These are phyloP conservation scores for Micractinium sp. DNA, from an alignment of 139 green algal species.

Conservation along the genomic window DNA sequence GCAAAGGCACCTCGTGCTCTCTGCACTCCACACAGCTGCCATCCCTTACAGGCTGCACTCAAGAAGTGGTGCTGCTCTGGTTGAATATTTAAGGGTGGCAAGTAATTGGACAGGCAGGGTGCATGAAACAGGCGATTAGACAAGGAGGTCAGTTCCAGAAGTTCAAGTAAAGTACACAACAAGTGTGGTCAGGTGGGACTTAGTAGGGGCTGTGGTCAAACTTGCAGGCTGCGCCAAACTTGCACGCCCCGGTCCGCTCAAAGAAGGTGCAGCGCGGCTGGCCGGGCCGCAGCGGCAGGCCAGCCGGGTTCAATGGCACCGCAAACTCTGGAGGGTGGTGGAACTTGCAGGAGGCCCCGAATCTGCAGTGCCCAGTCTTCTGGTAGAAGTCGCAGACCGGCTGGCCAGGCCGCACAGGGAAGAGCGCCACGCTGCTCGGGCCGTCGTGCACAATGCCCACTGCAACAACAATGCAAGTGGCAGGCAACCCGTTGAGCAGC, in stretches of 20 bases:
- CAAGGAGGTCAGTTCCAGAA: too few relatives aligned
- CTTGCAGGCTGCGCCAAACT: constrained; percentile 91
- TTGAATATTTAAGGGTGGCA: too few relatives aligned
- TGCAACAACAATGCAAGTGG: neutral
- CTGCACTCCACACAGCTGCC: too few relatives aligned
- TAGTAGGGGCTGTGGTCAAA: constrained; percentile 85
- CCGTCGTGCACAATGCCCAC: constrained; percentile 30
- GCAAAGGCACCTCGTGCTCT: too few relatives aligned
- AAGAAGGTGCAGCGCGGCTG: constrained; percentile 88
- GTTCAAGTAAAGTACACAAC: too few relatives aligned
- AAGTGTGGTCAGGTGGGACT: neutral
- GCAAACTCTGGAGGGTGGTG: constrained; percentile 83
- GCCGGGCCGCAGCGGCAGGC: constrained; percentile 73
- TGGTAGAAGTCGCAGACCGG: constrained; percentile 88
- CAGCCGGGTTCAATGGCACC: constrained; percentile 67
- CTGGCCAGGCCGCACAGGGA: constrained; percentile 73
- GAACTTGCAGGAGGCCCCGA: constrained; percentile 83
- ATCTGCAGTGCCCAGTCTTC: constrained; percentile 93
- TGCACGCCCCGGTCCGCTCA: constrained; percentile 83
- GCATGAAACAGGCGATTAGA: too few relatives aligned
- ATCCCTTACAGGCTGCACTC: too few relatives aligned
- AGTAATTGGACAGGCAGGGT: too few relatives aligned
- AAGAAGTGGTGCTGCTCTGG: neutral
- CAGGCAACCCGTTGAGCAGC: neutral
- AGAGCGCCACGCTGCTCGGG: constrained; percentile 39